Conservation (phyloP, 805 yeast genomes). For the Wickerhamiella parazyma region DNA sequence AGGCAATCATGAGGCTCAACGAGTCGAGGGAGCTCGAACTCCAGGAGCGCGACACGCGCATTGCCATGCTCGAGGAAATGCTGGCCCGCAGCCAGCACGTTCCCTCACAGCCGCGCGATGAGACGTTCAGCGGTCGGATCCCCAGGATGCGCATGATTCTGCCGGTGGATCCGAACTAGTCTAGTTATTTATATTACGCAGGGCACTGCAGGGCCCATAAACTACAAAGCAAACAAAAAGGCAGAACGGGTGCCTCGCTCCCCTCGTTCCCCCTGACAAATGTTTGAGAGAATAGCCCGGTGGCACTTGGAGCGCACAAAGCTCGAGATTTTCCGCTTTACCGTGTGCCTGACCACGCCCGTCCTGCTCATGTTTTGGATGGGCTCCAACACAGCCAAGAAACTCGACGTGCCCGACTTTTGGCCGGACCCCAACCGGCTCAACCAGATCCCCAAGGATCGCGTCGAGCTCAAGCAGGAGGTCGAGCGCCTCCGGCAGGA, state of each 20-base stretch:
- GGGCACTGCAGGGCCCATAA: no score
- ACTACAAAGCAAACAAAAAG: neutral
- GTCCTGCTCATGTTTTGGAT: conserved; percentile 86
- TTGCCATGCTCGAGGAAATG: conserved; percentile 9
- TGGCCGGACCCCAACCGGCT: conserved; percentile 95
- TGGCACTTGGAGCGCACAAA: conserved; percentile 17
- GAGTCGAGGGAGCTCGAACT: conserved; percentile 10
- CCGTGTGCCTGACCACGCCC: conserved; percentile 76
- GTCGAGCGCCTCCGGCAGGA: conserved; percentile 74
- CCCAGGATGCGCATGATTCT: neutral
- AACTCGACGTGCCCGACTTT: conserved; percentile 82
- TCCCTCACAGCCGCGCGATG: neutral
- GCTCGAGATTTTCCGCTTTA: conserved; percentile 37
- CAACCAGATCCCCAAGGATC: conserved; percentile 85
- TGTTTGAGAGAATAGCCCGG: conserved; percentile 6
- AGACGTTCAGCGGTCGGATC: neutral
- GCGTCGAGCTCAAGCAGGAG: conserved; percentile 82
- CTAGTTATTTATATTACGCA: no score
- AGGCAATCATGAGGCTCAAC: conserved; percentile 12
- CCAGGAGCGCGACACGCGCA: conserved; percentile 4
- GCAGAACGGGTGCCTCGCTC: neutral
- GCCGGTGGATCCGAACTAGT: neutral
- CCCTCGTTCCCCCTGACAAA: neutral
- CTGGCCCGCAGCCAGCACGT: neutral
- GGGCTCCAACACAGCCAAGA: conserved; percentile 79